These are phyloP conservation scores for Hanseniaspora singularis DNA, from an alignment of 805 yeast species.

Conservation along the genomic window DNA sequence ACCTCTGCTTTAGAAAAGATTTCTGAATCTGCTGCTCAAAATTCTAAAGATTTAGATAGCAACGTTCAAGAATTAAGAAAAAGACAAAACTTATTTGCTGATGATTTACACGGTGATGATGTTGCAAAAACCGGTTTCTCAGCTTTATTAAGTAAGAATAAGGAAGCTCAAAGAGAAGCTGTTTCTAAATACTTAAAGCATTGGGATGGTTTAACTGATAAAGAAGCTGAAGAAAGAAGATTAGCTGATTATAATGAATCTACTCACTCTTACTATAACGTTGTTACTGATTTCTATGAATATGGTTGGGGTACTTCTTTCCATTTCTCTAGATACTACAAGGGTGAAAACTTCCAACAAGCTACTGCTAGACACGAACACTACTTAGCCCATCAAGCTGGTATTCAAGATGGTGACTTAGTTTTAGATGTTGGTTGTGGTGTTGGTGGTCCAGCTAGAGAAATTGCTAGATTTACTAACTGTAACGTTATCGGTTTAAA, in stretches of 20 bases:
- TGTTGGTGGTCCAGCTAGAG: constrained; percentile 98
- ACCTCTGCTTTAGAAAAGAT: constrained; percentile 12
- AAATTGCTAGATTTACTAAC: constrained; percentile 82
- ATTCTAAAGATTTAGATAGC: background rate
- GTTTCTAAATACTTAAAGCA: constrained; percentile 85
- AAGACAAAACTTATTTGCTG: constrained; percentile 52
- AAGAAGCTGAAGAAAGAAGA: constrained; percentile 59
- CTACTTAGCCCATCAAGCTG: constrained; percentile 78
- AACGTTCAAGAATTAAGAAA: constrained; percentile 22
- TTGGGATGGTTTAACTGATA: constrained; percentile 85
- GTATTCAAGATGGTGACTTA: constrained; percentile 62
- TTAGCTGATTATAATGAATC: constrained; percentile 76
- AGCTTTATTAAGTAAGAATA: constrained; percentile 68
- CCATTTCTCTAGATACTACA: constrained; percentile 90
- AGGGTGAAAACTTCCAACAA: constrained; percentile 86
- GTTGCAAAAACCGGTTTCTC: constrained; percentile 56
- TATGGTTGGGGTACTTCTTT: constrained; percentile 99
- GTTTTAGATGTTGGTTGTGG: constrained; percentile 98
- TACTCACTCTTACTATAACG: constrained; percentile 91
- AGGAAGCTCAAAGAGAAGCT: constrained; percentile 70
- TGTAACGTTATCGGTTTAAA: constrained; percentile 80
- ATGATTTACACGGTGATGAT: constrained; percentile 72
- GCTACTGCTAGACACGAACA: constrained; percentile 97
- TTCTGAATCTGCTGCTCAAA: constrained; percentile 4
- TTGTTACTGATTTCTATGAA: constrained; percentile 95